phyloP scores from a whole-genome alignment of 1,284 basidiomycete species.

The Fomes fomentarius region DNA sequence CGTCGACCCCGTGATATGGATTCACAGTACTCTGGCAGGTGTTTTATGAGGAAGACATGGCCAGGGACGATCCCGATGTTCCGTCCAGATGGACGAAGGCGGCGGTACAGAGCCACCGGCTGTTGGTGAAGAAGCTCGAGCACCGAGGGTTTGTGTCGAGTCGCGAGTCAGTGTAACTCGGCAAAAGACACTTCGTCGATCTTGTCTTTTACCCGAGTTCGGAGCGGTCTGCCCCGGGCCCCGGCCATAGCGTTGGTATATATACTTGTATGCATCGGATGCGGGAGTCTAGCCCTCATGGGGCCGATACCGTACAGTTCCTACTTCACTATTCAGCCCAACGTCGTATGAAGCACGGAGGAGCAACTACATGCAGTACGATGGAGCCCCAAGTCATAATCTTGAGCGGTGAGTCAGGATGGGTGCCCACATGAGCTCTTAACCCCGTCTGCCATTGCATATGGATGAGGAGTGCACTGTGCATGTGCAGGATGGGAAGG shows the following conservation, averaged over 20 bases:
- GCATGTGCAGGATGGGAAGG: neutral
- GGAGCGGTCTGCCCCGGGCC: no score
- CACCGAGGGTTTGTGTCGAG: conserved; percentile 10
- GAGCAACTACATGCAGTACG: neutral
- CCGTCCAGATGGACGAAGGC: conserved; percentile 31
- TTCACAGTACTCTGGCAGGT: conserved; percentile 19
- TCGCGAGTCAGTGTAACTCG: no score
- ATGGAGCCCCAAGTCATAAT: neutral
- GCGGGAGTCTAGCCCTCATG: no score
- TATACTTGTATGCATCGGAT: no score
- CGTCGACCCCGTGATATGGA: no score
- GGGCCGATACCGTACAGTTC: no score
- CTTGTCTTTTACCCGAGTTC: no score
- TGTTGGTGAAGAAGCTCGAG: conserved; percentile 22
- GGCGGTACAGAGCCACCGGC: conserved; percentile 26
- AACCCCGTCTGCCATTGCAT: conserved; percentile 63
- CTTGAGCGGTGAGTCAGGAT: conserved; percentile 36
- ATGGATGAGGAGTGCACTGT: neutral
- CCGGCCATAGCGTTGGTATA: no score
- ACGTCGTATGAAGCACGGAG: no score
- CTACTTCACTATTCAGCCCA: no score
- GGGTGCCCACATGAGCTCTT: conserved; percentile 67
- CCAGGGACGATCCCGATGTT: conserved; percentile 25
- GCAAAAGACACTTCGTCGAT: no score
- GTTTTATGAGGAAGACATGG: conserved; percentile 33